Evolutionary conservation across 2,329 filamentous ascomycete genomes (phyloP), one percentile per base, ranked within the genome.

Genomic region (Colletotrichum ledebouriae): DNA sequence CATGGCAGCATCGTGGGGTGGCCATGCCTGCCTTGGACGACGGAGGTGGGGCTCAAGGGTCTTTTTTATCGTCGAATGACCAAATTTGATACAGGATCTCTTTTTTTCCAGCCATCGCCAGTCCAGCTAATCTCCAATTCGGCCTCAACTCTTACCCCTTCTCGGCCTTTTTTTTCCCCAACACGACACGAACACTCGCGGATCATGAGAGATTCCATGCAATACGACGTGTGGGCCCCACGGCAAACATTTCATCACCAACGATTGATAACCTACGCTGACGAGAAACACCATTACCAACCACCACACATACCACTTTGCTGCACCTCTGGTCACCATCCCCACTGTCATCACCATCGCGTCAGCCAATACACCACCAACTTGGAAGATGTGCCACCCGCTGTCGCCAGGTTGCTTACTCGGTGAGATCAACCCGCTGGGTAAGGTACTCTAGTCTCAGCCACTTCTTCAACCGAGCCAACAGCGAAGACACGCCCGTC

Each of bases 371-470:
- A 62, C 63, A 66, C 58, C 49, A 53, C 20, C 25, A 29, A 29
- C 12, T 60, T 13, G 29, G 20, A n/a, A 29, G 5, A 29, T 29
- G 5, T 52, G 33, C 29, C 52, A 44, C 33, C 22, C 41, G 41
- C 12, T 56, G 49, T 50, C 58, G 63, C 25, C 25, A 6, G 2
- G 29, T 2, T 29, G 29, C 29, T 50, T 62, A 17, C 33, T 47
- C 63, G 50, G 58, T 33, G 58, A 67, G 63, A 57, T 67, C 63
- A 62, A 62, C 42, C 63, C 63, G 63, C 49, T 62, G 63, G 58
- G 58, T 66, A 47, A 66, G 58, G 58, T 56, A n/a, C 46, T 34
- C 20, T 52, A 1, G 25, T 12, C n/a, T 17, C 55, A 56, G 55
- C 55, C 55, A 44, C 39, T 15, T 34, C 22, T 20, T 42, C 20